Base-by-base conservation (phyloP, 1,284 basidiomycete species). In the Golubevia sp. region DNA sequence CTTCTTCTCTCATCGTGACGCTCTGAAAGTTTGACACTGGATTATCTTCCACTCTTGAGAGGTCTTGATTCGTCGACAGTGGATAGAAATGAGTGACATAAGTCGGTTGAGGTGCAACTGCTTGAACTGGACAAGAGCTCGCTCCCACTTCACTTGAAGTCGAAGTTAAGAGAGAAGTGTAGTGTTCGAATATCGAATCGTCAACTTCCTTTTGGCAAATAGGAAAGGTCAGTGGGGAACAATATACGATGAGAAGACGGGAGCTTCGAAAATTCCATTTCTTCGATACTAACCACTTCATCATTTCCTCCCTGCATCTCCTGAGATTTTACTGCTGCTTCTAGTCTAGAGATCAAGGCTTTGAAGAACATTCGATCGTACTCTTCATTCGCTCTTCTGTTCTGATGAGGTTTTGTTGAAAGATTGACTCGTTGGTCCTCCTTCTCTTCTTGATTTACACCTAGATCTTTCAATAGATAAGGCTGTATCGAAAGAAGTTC, bases 361-460 rank as follows among this genome's bases (percentile, higher is more conserved):
- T 66, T 66, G 6, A 74, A 63, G 23, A 74, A 71, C 3, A 56
- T n/a, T 6, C 52, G 67, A 11, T 54, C 56, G 50, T 74, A 74
- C 48, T 58, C 61, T 25, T 24, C 5, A 4, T 65, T 63, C 1
- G 72, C 65, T 34, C 57, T 49, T 27, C 38, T 25, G 6, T 20
- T 57, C n/a, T 49, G 15, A 44, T 2, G 4, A 11, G 27, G 2
- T 44, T 25, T 7, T 21, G 11, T 2, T 26, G 27, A 5, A 63
- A 57, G 4, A 63, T 61, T 18, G 18, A 5, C 21, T 62, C 65
- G 21, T 56, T 57, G 23, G 18, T 44, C 38, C 13, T 44, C 18
- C 38, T 44, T 18, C 11, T 30, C 6, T 63, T 58, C n/a, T 59
- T 63, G 30, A 67, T 34, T 44, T 63, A 67, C 1, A 51, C 23